phyloP scores from a whole-genome alignment of 805 yeast species.

The Nematodospora valgi region DNA sequence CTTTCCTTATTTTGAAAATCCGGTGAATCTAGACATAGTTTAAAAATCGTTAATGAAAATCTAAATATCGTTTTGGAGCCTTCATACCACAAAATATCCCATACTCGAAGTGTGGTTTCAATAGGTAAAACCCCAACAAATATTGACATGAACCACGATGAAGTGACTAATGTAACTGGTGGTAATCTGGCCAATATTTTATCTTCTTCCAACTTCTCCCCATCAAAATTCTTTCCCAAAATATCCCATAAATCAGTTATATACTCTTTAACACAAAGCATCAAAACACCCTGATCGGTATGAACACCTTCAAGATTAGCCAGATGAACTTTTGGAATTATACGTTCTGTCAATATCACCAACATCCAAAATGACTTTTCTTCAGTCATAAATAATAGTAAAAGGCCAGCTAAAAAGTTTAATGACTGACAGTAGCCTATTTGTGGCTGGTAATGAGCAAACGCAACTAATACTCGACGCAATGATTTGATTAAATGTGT shows the following conservation, averaged over 20 bases:
- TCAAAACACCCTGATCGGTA: conserved; percentile 89
- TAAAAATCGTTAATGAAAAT: conserved; percentile 74
- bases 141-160: conserved; percentile 98
- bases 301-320: conserved; percentile 90
- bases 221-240: conserved; percentile 39
- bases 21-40: conserved; percentile 61
- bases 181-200: conserved; percentile 74
- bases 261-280: conserved; percentile 81
- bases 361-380: conserved; percentile 95
- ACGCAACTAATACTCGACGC: conserved; percentile 78
- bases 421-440: conserved; percentile 96
- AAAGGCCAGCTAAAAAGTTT: conserved; percentile 85
- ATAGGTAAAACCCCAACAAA: conserved; percentile 88
- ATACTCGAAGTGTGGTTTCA: conserved; percentile 80
- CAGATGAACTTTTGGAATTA: conserved; percentile 89
- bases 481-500: conserved; percentile 65
- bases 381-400: conserved; percentile 82
- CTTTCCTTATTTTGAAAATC: conserved; percentile 37
- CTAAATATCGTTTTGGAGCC: conserved; percentile 85
- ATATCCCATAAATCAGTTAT: conserved; percentile 76
- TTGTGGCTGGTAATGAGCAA: conserved; percentile 80
- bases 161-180: conserved; percentile 88
- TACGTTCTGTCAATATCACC: conserved; percentile 80
- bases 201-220: conserved; percentile 37
- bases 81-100: conserved; percentile 95